A percentile compares a stretch with the other conserved stretches of the same genome.
Conservation (phyloP, 768 basidiomycete genomes). For the Pleurotus djamor region DNA sequence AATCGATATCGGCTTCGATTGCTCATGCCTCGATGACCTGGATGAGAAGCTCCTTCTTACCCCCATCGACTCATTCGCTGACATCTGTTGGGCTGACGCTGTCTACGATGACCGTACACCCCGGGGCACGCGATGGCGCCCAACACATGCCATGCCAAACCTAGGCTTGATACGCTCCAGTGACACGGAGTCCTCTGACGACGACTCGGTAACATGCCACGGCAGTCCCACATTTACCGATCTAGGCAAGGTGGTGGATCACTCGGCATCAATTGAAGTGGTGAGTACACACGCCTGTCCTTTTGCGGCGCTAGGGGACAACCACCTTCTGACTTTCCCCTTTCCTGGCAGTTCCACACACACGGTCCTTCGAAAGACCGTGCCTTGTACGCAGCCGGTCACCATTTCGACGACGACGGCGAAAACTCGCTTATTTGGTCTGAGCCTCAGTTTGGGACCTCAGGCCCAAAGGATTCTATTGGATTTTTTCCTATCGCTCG, state of each 20-base stretch:
- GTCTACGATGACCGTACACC: conserved; percentile 23
- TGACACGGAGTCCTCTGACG: conserved; percentile 3
- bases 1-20: conserved; percentile 33
- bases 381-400: background rate
- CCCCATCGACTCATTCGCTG: conserved; percentile 38
- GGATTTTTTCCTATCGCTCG: conserved; percentile 3
- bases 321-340: conserved; percentile 2
- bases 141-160: background rate
- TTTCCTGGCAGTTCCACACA: conserved; percentile 1
- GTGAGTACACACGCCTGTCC: background rate
- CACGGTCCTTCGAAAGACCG: background rate
- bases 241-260: conserved; percentile 1
- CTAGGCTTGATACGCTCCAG: conserved; percentile 2
- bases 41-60: conserved; percentile 39
- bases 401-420: conserved; percentile 6
- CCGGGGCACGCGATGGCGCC: conserved; percentile 1
- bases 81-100: conserved; percentile 38
- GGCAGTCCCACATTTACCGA: conserved; percentile 2
- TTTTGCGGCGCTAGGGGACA: background rate
- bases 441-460: conserved; percentile 1
- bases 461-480: conserved; percentile 5
- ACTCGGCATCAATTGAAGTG: conserved; percentile 1
- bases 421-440: conserved; percentile 4
- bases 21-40: conserved; percentile 35
- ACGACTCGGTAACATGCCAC: conserved; percentile 1